Conservation (phyloP, 169 alveolate genomes). For the Theileria parva region DNA sequence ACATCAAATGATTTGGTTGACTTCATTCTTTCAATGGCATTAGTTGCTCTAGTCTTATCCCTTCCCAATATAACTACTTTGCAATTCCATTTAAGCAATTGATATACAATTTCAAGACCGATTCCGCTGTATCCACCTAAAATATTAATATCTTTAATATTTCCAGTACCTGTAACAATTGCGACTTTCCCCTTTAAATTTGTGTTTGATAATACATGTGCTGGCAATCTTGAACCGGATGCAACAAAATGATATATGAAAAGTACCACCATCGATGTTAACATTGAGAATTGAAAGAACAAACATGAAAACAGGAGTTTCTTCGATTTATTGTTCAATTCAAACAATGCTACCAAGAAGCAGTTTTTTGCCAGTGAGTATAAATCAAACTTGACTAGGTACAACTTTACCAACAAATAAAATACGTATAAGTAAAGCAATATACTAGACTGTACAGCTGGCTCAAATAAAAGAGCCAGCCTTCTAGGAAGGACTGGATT, state of each 20-base stretch:
- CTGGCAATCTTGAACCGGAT: conserved; percentile 9
- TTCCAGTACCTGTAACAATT: conserved; percentile 5
- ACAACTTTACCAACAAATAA: neutral
- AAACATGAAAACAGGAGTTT: neutral
- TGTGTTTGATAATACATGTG: neutral
- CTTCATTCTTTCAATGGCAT: conserved; percentile 48
- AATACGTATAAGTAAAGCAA: conserved; percentile 7
- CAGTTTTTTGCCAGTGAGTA: conserved; percentile 2
- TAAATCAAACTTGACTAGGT: conserved; percentile 11
- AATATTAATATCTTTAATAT: neutral
- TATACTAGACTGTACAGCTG: conserved; percentile 17
- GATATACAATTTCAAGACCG: conserved; percentile 44
- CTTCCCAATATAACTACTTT: conserved; percentile 57
- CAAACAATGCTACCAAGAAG: neutral
- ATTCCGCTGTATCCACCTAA: conserved; percentile 59
- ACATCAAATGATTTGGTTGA: conserved; percentile 21
- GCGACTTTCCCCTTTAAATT: conserved; percentile 22
- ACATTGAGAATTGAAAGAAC: neutral
- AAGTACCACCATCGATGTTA: conserved; percentile 21
- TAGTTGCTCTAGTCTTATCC: conserved; percentile 56
- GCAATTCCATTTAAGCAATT: conserved; percentile 53
- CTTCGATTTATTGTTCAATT: neutral
- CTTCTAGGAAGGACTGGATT: conserved; percentile 21
- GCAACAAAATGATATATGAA: conserved; percentile 1
- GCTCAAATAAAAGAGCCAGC: conserved; percentile 32